These are phyloP conservation scores for Aspergillus costaricaensis DNA, from an alignment of 2,329 filamentous ascomycete genomes.

Conservation along the genomic window DNA sequence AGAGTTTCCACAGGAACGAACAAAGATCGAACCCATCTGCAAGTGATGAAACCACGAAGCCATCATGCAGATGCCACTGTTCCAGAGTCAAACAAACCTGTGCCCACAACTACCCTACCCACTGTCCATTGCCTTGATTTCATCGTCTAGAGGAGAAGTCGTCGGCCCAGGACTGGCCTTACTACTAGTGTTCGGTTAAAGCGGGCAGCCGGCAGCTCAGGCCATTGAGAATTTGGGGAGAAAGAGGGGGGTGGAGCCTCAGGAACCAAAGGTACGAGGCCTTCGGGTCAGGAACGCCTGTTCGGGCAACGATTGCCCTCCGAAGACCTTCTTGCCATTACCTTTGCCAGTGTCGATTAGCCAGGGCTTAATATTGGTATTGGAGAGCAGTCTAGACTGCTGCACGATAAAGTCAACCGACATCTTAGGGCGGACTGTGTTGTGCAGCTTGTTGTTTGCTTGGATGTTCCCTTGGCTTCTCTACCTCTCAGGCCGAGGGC, in stretches of 20 bases:
- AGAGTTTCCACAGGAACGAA: conserved; percentile 6
- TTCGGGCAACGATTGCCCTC: conserved; percentile 19
- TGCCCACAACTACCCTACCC: not conserved
- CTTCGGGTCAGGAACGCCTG: conserved; percentile 18
- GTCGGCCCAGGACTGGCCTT: not conserved
- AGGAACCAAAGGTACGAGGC: conserved; percentile 15
- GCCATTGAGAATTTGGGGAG: conserved; percentile 10
- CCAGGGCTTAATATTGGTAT: conserved; percentile 2
- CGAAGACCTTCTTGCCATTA: not conserved
- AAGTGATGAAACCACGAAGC: conserved; percentile 14
- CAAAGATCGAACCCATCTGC: conserved; percentile 9
- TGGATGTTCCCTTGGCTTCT: not conserved
- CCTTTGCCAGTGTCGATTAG: conserved; percentile 1
- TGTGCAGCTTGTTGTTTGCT: not conserved
- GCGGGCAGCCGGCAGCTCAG: conserved; percentile 16
- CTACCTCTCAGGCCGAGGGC: not conserved
- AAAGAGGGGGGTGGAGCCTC: conserved; percentile 11
- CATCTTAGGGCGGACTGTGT: not conserved
- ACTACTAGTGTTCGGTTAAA: conserved; percentile 12
- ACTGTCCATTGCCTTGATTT: not conserved
- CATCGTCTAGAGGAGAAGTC: not conserved
- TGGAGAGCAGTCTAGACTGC: conserved; percentile 1
- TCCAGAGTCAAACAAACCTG: conserved; percentile 9
- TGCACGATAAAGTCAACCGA: not conserved
- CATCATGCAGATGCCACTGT: conserved; percentile 2